Percentiles rank a stretch among this genome's conserved stretches.
These are phyloP conservation scores for Fragaria nilgerrensis DNA, from an alignment of 306 rosid species.

Conservation along the genomic window DNA sequence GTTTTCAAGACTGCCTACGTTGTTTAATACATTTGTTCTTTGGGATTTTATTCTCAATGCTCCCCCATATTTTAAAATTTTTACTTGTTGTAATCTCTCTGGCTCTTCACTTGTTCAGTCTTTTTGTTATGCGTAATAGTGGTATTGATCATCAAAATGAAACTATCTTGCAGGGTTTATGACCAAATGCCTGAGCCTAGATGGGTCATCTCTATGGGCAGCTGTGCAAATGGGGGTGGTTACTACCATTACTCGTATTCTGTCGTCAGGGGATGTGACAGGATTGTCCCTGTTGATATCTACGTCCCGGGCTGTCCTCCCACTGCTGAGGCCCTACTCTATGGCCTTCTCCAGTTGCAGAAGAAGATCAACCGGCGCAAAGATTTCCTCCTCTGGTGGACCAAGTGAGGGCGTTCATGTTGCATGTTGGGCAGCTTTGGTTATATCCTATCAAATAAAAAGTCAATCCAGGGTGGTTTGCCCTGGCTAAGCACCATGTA, in stretches of 20 bases:
- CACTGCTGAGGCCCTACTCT: conserved; percentile 89
- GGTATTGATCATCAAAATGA: conserved; percentile 7
- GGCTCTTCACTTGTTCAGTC: background rate
- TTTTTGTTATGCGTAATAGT: background rate
- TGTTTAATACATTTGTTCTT: background rate
- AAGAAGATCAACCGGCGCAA: conserved; percentile 97
- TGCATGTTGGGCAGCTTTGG: conserved; percentile 24
- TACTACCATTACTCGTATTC: conserved; percentile 97
- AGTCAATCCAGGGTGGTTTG: conserved; percentile 39
- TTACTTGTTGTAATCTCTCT: background rate
- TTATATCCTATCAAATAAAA: conserved; percentile 36
- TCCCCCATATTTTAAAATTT: background rate
- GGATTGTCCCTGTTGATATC: conserved; percentile 94
- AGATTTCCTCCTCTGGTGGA: conserved; percentile 97
- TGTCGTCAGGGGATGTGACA: conserved; percentile 91
- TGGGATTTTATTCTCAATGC: background rate
- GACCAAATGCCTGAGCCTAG: conserved; percentile 99
- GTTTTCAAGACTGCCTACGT: background rate
- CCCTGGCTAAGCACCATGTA: conserved; percentile 41
- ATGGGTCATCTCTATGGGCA: conserved; percentile 99
- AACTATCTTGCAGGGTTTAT: conserved; percentile 68
- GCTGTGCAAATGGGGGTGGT: conserved; percentile 99
- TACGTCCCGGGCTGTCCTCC: conserved; percentile 99
- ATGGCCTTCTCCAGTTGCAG: conserved; percentile 96
- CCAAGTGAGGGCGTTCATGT: conserved; percentile 54